A percentile compares a stretch with the other conserved stretches of the same genome.
phyloP scores from a whole-genome alignment of 2,329 filamentous ascomycete genomes.

The Aureobasidium mangrovei region DNA sequence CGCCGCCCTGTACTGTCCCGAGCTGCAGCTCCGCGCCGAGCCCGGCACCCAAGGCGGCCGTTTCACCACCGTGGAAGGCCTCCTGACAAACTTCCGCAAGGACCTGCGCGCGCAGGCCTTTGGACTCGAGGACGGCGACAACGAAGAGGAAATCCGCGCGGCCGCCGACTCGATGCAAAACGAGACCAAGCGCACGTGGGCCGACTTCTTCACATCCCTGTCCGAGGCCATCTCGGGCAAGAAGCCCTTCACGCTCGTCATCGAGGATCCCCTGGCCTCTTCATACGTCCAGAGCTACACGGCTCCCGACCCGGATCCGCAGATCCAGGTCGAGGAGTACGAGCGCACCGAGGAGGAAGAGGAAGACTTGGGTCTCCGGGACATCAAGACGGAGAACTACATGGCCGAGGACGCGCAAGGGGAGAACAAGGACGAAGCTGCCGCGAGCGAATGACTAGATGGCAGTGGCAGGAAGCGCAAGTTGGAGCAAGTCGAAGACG shows the following conservation, averaged over 20 bases:
- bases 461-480: constrained; percentile 8
- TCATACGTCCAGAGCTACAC: constrained; percentile 87
- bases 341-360: constrained; percentile 83
- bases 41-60: constrained; percentile 90
- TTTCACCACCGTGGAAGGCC: constrained; percentile 93
- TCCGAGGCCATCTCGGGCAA: constrained; percentile 72
- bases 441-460: constrained; percentile 10
- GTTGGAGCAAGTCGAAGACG: constrained; percentile 11
- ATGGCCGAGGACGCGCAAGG: constrained; percentile 33
- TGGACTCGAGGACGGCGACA: constrained; percentile 52
- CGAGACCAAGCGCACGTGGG: constrained; percentile 64
- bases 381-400: constrained; percentile 91
- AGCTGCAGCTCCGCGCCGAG: constrained; percentile 79
- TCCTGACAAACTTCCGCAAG: constrained; percentile 83
- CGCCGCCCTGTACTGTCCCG: constrained; percentile 76
- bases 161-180: constrained; percentile 71
- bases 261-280: constrained; percentile 81
- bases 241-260: constrained; percentile 69
- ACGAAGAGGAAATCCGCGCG: constrained; percentile 27
- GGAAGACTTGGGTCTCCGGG: constrained; percentile 79
- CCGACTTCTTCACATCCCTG: constrained; percentile 68
- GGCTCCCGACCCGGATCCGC: constrained; percentile 71
- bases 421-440: not conserved
- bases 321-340: constrained; percentile 76
- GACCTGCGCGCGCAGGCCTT: constrained; percentile 87